Percentiles rank a stretch among this genome's conserved stretches.
These are phyloP conservation scores for Mikania micrantha DNA, from an alignment of 129 eudicot species.

Conservation along the genomic window DNA sequence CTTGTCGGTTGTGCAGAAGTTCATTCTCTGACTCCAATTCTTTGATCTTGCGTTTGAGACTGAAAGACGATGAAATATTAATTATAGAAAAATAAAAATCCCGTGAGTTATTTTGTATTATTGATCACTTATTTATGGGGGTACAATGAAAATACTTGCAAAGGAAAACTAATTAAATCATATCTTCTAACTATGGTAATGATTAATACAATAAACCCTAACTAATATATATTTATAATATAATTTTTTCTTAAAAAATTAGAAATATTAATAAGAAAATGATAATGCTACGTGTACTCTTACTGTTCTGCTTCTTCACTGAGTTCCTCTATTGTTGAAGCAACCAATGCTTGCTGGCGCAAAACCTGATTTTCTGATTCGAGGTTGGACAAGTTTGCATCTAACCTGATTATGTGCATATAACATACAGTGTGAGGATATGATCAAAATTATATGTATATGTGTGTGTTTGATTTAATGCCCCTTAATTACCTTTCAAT, in stretches of 20 bases:
- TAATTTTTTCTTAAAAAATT: not conserved
- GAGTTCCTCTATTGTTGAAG: slow-evolving; percentile 64
- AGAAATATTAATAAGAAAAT: not conserved
- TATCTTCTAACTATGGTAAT: too few relatives aligned
- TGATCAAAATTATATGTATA: not conserved
- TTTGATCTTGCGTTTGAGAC: slow-evolving; percentile 59
- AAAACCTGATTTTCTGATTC: slow-evolving; percentile 97
- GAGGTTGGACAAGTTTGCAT: slow-evolving; percentile 69
- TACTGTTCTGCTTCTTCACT: slow-evolving; percentile 74
- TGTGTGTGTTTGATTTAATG: not conserved
- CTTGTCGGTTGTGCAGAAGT: slow-evolving; percentile 47
- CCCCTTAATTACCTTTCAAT: slow-evolving; percentile 53
- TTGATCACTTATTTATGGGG: too few relatives aligned
- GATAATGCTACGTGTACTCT: slow-evolving; percentile 19
- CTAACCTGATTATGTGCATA: slow-evolving; percentile 56
- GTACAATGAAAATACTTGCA: too few relatives aligned
- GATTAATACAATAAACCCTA: too few relatives aligned
- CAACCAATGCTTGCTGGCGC: slow-evolving; percentile 88
- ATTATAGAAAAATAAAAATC: too few relatives aligned
- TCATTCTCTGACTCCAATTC: slow-evolving; percentile 71
- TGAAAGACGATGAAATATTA: slow-evolving; percentile 23
- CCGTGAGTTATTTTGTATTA: too few relatives aligned
- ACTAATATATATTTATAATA: too few relatives aligned
- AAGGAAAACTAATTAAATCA: too few relatives aligned
- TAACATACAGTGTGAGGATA: slow-evolving; percentile 17